Conservation (phyloP, 176 grass and related monocot genomes). For the Oryza glaberrima region DNA sequence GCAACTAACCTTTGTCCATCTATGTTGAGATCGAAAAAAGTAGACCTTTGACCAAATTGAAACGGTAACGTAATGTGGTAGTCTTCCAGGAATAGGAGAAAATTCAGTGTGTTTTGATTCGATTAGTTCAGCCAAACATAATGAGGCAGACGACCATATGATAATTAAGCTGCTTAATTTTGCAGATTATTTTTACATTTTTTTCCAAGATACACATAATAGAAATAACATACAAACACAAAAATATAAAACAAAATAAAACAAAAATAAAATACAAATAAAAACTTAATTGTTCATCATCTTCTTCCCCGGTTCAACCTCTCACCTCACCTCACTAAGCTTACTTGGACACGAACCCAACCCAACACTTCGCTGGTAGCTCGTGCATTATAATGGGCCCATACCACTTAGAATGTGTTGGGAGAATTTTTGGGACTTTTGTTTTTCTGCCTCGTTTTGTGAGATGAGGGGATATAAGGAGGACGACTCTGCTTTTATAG, state of each 20-base stretch:
- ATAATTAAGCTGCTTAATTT: not conserved
- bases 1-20: too few species aligned
- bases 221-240: not conserved
- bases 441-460: too few species aligned
- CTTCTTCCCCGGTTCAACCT: too few species aligned
- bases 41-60: not conserved
- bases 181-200: not conserved
- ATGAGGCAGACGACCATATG: not conserved
- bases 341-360: slow-evolving; percentile 3
- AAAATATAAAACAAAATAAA: not conserved
- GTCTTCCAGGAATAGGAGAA: too few species aligned
- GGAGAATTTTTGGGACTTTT: too few species aligned
- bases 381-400: too few species aligned
- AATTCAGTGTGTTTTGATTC: not conserved
- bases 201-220: not conserved
- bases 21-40: not conserved
- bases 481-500: too few species aligned
- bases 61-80: too few species aligned
- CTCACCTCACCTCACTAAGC: not conserved
- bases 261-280: not conserved
- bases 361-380: too few species aligned
- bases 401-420: too few species aligned
- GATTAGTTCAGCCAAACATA: not conserved
- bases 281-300: not conserved
- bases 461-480: too few species aligned